These are phyloP conservation scores for Juglanconis juglandina DNA, from an alignment of 2,329 filamentous ascomycete species.

Conservation along the genomic window DNA sequence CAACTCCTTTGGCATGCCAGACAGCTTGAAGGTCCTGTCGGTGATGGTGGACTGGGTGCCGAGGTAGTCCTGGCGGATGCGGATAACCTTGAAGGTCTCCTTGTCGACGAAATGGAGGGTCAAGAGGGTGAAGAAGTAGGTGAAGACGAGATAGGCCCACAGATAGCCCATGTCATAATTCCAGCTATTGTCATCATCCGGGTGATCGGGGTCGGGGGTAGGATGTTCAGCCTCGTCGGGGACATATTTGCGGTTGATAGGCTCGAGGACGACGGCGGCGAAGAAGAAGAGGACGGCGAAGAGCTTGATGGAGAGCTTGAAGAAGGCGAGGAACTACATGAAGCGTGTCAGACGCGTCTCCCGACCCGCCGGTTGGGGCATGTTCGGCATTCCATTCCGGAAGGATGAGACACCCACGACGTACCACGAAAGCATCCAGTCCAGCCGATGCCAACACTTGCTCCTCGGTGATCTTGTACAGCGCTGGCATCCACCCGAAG, in stretches of 20 bases:
- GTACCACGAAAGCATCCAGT: conserved; percentile 86
- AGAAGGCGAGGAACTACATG: conserved; percentile 78
- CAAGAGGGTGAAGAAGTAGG: conserved; percentile 83
- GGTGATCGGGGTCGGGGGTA: conserved; percentile 8
- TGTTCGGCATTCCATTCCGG: background rate
- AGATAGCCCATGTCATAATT: conserved; percentile 55
- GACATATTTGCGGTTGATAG: conserved; percentile 72
- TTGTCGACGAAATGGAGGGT: conserved; percentile 78
- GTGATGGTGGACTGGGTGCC: conserved; percentile 94
- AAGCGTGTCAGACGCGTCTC: background rate
- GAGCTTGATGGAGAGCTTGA: conserved; percentile 89
- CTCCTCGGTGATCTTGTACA: conserved; percentile 83
- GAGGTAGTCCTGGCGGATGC: conserved; percentile 82
- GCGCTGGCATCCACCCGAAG: conserved; percentile 87
- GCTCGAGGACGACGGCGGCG: conserved; percentile 74
- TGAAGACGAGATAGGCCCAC: conserved; percentile 93
- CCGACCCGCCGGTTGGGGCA: background rate
- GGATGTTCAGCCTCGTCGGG: conserved; percentile 14
- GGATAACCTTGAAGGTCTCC: conserved; percentile 82
- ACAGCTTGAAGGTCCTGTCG: conserved; percentile 87
- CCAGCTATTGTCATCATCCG: conserved; percentile 22
- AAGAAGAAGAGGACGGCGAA: conserved; percentile 78
- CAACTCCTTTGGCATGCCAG: conserved; percentile 78
- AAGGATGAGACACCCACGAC: conserved; percentile 33
- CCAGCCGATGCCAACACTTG: conserved; percentile 87